A percentile compares a stretch with the other conserved stretches of the same genome.
These are phyloP conservation scores for Eustoma russellianum DNA, from an alignment of 257 asterid genomes.

Conservation along the genomic window DNA sequence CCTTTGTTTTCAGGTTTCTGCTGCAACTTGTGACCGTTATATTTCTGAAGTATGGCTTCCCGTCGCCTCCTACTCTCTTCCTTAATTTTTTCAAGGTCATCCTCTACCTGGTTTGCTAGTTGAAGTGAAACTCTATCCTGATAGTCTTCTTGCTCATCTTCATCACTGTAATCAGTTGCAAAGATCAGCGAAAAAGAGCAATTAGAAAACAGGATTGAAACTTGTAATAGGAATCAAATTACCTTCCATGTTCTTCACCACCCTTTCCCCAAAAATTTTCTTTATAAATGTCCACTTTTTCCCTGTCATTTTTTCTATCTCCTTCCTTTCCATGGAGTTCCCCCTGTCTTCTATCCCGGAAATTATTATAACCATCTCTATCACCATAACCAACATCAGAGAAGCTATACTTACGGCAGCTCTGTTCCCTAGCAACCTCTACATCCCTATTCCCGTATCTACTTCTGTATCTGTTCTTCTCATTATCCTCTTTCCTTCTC, in stretches of 20 bases:
- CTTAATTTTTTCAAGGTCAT: conserved; percentile 75
- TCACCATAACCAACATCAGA: conserved; percentile 36
- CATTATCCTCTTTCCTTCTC: conserved; percentile 25
- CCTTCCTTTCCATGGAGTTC: conserved; percentile 34
- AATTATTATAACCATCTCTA: conserved; percentile 30
- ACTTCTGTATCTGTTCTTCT: conserved; percentile 35
- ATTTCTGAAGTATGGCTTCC: conserved; percentile 86
- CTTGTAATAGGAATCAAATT: conserved; percentile 9
- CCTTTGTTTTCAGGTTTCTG: conserved; percentile 21
- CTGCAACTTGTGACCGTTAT: conserved; percentile 40
- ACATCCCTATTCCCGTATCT: conserved; percentile 9
- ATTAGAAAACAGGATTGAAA: conserved; percentile 5
- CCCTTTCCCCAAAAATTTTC: conserved; percentile 23
- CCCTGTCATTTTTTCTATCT: conserved; percentile 25
- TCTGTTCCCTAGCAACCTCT: conserved; percentile 34
- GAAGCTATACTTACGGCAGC: conserved; percentile 35
- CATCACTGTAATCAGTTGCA: conserved; percentile 44
- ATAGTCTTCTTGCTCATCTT: conserved; percentile 62
- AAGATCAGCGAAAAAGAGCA: conserved; percentile 4
- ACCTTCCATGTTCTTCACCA: conserved; percentile 41
- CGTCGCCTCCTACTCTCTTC: conserved; percentile 89
- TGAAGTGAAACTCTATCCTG: conserved; percentile 60
- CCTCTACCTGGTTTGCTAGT: conserved; percentile 88
- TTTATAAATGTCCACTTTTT: conserved; percentile 19
- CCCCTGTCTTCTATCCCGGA: conserved; percentile 45